phyloP scores from a whole-genome alignment of 1,284 basidiomycete genomes.

The Cutaneotrichosporon mucoides region DNA sequence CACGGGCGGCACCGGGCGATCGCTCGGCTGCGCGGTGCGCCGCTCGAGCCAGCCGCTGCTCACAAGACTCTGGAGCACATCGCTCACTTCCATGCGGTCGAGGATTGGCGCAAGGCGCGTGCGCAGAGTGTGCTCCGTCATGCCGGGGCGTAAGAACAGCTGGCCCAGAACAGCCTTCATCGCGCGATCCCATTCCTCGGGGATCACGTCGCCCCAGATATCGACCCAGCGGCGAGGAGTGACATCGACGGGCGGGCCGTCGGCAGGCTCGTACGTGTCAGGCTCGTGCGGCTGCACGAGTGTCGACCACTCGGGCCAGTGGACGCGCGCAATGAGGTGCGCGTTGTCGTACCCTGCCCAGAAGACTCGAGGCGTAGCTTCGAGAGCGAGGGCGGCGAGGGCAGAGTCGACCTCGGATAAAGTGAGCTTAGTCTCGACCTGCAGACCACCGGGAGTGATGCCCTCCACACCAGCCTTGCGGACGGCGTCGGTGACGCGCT shows the following conservation, averaged over 20 bases:
- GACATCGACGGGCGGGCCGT: background rate
- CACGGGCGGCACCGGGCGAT: constrained; percentile 26
- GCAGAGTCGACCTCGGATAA: constrained; percentile 12
- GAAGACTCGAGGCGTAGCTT: constrained; percentile 55
- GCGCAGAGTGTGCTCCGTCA: constrained; percentile 59
- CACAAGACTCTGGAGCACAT: constrained; percentile 59
- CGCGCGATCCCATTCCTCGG: constrained; percentile 65
- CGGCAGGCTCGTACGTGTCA: background rate
- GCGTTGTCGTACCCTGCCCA: constrained; percentile 63
- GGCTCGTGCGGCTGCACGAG: background rate
- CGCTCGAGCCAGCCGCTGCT: constrained; percentile 16
- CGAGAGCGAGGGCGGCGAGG: constrained; percentile 18
- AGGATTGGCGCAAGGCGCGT: constrained; percentile 64
- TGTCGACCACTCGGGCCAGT: background rate
- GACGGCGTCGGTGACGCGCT: constrained; percentile 17
- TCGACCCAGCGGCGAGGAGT: constrained; percentile 59
- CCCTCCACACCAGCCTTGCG: constrained; percentile 22
- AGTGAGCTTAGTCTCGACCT: constrained; percentile 8
- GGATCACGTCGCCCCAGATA: constrained; percentile 60
- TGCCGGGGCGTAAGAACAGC: constrained; percentile 64
- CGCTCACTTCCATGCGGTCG: constrained; percentile 68
- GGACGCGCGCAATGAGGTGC: constrained; percentile 49
- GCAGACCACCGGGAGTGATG: constrained; percentile 15
- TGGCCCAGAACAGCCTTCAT: constrained; percentile 63
- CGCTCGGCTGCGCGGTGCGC: background rate